Conservation (phyloP, 2,329 filamentous ascomycete genomes). For the Trichoderma endophyticum region DNA sequence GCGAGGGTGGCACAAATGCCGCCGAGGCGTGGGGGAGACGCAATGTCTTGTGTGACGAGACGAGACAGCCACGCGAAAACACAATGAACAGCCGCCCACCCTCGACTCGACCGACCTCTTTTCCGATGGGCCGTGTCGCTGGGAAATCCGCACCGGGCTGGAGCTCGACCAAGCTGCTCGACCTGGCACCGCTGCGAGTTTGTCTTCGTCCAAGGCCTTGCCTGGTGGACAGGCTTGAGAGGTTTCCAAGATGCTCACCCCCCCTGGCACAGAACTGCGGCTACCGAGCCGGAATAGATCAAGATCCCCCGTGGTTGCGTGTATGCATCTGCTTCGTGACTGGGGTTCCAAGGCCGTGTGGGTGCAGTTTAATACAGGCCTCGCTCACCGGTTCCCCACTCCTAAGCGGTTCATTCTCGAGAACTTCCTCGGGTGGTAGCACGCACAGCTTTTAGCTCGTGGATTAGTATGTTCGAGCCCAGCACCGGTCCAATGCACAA, state of each 20-base stretch:
- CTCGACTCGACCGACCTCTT: neutral
- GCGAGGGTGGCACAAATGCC: neutral
- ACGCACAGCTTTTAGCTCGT: slow-evolving; percentile 2
- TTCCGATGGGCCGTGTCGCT: neutral
- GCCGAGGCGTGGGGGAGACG: slow-evolving; percentile 2
- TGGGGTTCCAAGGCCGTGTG: neutral
- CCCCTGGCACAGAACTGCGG: slow-evolving; percentile 20
- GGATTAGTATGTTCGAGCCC: neutral
- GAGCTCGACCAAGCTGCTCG: neutral
- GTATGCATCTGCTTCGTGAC: neutral
- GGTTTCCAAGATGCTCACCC: neutral
- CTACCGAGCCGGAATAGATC: slow-evolving; percentile 9
- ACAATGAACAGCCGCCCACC: slow-evolving; percentile 5
- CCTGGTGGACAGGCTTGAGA: neutral
- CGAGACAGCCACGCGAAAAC: slow-evolving; percentile 15
- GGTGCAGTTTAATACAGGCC: slow-evolving; percentile 19
- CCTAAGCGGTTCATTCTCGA: slow-evolving; percentile 9
- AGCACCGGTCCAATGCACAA: neutral
- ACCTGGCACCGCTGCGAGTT: neutral
- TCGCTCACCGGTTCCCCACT: slow-evolving; percentile 27
- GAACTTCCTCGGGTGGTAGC: slow-evolving; percentile 17
- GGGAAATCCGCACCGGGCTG: neutral
- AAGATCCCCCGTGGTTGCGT: neutral
- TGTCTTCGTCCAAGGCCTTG: neutral
- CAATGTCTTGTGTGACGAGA: slow-evolving; percentile 4